A percentile compares a stretch with the other conserved stretches of the same genome.
Evolutionary conservation across 1,284 basidiomycete species (phyloP).

Genomic region (Ceratobasidium theobromae): DNA sequence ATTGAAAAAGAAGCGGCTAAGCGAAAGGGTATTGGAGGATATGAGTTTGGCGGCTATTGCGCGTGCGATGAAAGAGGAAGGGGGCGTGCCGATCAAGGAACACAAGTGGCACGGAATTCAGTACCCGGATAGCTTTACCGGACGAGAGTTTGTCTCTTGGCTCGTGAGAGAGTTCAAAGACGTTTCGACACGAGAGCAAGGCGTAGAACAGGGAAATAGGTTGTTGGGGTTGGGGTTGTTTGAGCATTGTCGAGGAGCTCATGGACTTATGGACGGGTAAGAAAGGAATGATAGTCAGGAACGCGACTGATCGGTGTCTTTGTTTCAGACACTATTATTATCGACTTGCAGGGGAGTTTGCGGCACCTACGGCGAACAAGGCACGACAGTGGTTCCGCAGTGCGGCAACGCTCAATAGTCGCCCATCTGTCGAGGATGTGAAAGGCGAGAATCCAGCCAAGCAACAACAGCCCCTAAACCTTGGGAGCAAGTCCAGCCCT

Average conservation of each 20-base stretch:
- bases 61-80: slow-evolving; percentile 77
- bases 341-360: slow-evolving; percentile 74
- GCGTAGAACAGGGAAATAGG: slow-evolving; percentile 72
- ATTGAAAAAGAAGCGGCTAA: slow-evolving; percentile 72
- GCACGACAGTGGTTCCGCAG: slow-evolving; percentile 40
- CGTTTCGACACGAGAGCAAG: slow-evolving; percentile 75
- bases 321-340: slow-evolving; percentile 77
- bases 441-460: neutral
- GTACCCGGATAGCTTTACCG: slow-evolving; percentile 80
- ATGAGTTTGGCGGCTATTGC: slow-evolving; percentile 61
- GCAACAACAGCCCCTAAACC: neutral
- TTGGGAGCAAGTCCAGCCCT: neutral
- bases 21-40: slow-evolving; percentile 65
- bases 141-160: slow-evolving; percentile 85
- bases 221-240: slow-evolving; percentile 78
- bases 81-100: slow-evolving; percentile 72
- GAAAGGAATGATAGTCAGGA: slow-evolving; percentile 39
- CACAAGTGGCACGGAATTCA: slow-evolving; percentile 70
- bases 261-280: slow-evolving; percentile 83
- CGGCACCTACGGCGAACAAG: slow-evolving; percentile 64
- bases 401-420: slow-evolving; percentile 20
- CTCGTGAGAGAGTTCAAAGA: slow-evolving; percentile 82
- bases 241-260: slow-evolving; percentile 74
- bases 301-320: slow-evolving; percentile 6
- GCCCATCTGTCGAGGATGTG: slow-evolving; percentile 22